Conservation (phyloP, 164 flowering plant species). For the Litsea cubeba region DNA sequence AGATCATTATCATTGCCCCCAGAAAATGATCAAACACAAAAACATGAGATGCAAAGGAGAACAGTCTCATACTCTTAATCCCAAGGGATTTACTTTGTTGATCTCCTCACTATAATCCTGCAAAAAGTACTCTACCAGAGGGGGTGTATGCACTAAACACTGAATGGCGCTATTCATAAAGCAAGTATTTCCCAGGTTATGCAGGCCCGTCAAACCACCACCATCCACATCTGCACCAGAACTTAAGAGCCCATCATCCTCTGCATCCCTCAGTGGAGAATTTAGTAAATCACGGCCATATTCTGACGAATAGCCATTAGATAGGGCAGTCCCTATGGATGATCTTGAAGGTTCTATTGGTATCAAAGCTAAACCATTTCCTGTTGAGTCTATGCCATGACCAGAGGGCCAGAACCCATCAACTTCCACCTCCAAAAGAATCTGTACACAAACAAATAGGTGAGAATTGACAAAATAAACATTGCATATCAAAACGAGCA, state of each 20-base stretch:
- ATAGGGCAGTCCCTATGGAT: constrained; percentile 50
- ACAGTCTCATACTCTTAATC: constrained; percentile 70
- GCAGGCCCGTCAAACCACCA: constrained; percentile 92
- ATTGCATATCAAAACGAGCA: not conserved
- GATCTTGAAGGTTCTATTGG: constrained; percentile 73
- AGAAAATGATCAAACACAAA: not conserved
- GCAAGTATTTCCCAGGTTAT: constrained; percentile 96
- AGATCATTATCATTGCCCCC: not conserved
- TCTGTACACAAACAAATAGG: constrained; percentile 37
- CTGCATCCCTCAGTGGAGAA: constrained; percentile 34
- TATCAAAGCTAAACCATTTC: constrained; percentile 73
- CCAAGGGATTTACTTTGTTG: constrained; percentile 80
- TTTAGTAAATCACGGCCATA: constrained; percentile 31
- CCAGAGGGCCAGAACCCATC: constrained; percentile 40
- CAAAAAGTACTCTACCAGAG: constrained; percentile 76
- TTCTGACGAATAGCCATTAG: constrained; percentile 59
- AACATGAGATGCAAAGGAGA: not conserved
- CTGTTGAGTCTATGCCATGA: constrained; percentile 51
- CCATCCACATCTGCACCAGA: constrained; percentile 33
- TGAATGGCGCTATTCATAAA: constrained; percentile 98
- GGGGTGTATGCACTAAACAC: constrained; percentile 90
- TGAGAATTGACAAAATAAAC: not conserved
- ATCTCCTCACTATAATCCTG: constrained; percentile 79
- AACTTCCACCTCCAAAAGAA: constrained; percentile 67
- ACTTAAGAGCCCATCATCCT: constrained; percentile 34